phyloP scores from a whole-genome alignment of 441 rosid genomes.

The Eruca vesicaria region DNA sequence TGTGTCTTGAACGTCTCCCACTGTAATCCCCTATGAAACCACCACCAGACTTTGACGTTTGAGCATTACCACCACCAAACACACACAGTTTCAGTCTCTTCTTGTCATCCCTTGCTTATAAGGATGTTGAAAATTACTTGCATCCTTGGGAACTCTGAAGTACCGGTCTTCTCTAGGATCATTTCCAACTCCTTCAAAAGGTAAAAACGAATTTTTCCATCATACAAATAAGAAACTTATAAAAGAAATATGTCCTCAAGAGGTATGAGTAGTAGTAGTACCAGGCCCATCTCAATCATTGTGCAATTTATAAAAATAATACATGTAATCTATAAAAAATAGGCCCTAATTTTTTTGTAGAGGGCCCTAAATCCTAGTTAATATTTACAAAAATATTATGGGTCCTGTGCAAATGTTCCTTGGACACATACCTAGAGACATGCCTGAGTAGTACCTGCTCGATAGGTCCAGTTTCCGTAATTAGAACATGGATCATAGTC shows the following conservation, averaged over 20 bases:
- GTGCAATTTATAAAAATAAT: too few species aligned
- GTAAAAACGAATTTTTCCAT: neutral
- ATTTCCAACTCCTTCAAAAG: constrained; percentile 73
- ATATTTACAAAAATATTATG: too few species aligned
- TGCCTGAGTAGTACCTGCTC: constrained; percentile 69
- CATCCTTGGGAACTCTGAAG: constrained; percentile 93
- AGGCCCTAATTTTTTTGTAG: too few species aligned
- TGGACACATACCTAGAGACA: too few species aligned
- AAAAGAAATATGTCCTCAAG: neutral
- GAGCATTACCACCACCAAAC: constrained; percentile 26
- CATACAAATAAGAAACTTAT: neutral
- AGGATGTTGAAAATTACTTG: constrained; percentile 18
- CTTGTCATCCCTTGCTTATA: neutral
- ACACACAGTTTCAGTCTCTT: constrained; percentile 4
- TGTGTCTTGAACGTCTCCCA: constrained; percentile 22
- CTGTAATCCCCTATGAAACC: constrained; percentile 31
- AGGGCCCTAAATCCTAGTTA: too few species aligned
- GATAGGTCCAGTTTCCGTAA: constrained; percentile 94
- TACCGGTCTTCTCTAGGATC: constrained; percentile 94
- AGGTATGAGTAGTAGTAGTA: neutral
- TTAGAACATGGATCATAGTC: constrained; percentile 95
- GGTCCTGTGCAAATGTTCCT: too few species aligned
- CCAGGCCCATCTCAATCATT: too few species aligned
- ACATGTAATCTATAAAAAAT: too few species aligned
- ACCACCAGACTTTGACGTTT: constrained; percentile 17